Percentiles rank a stretch among this genome's conserved stretches.
Conservation (phyloP, 1,139 yeast genomes). For the Yamadazyma membranifaciens region DNA sequence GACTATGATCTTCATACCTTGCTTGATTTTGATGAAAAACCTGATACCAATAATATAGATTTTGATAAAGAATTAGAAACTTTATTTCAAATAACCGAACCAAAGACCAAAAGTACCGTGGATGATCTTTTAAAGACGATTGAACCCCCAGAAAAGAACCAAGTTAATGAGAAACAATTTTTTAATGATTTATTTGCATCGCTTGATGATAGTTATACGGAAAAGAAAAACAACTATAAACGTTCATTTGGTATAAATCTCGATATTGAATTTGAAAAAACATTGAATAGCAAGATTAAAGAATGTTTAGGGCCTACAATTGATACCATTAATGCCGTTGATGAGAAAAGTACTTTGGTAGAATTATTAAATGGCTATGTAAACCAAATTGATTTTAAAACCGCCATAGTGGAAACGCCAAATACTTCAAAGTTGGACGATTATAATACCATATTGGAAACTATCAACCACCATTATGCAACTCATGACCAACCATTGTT, state of each 20-base stretch:
- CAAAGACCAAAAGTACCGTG: neutral
- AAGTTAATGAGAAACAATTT: constrained; percentile 18
- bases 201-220: neutral
- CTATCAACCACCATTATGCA: neutral
- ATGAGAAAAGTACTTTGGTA: constrained; percentile 4
- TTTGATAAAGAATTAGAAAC: constrained; percentile 4
- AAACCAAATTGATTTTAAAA: constrained; percentile 10
- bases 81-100: neutral
- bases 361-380: constrained; percentile 10
- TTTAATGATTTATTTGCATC: constrained; percentile 8
- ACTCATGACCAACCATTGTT: constrained; percentile 10
- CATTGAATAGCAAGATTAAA: constrained; percentile 19
- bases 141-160: neutral
- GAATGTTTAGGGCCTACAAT: constrained; percentile 26
- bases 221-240: neutral
- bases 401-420: constrained; percentile 6
- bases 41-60: constrained; percentile 1
- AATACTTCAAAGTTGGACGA: constrained; percentile 9
- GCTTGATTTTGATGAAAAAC: constrained; percentile 4
- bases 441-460: constrained; percentile 20
- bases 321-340: constrained; percentile 17
- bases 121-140: neutral
- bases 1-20: constrained; percentile 2
- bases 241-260: neutral
- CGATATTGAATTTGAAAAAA: constrained; percentile 9